Percentiles rank a stretch among this genome's conserved stretches.
Conservation (phyloP, 345 rosid genomes). For the Punica granatum region DNA sequence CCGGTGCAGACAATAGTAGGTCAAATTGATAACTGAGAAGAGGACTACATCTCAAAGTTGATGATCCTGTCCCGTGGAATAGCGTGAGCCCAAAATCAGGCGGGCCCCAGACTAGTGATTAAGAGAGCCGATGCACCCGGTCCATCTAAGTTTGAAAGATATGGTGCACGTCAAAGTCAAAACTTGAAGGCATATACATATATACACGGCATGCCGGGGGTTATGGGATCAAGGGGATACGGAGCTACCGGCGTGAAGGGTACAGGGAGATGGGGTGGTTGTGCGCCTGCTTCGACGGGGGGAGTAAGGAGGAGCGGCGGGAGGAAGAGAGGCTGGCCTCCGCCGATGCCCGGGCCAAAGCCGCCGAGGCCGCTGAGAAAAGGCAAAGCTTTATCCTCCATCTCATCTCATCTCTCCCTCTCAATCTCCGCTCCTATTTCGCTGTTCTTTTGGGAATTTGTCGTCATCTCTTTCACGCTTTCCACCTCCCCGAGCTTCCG, state of each 20-base stretch:
- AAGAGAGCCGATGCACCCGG: not conserved
- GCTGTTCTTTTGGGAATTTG: no score
- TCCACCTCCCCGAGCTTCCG: not conserved
- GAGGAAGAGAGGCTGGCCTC: constrained; percentile 71
- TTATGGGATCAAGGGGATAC: not conserved
- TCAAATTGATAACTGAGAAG: no score
- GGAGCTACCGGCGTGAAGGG: not conserved
- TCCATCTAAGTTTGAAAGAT: not conserved
- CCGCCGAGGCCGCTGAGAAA: constrained; percentile 96
- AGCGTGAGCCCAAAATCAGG: no score
- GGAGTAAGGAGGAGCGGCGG: constrained; percentile 39
- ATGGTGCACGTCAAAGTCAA: not conserved
- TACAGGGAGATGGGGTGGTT: constrained; percentile 38
- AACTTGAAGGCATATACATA: not conserved
- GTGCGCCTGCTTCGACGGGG: constrained; percentile 68
- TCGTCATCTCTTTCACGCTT: not conserved
- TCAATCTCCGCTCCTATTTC: constrained; percentile 1
- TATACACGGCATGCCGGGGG: not conserved
- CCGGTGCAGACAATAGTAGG: not conserved
- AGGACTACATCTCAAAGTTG: no score
- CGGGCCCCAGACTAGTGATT: no score
- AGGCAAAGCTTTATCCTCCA: constrained; percentile 31
- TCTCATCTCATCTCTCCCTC: constrained; percentile 1
- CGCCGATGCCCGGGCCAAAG: constrained; percentile 87
- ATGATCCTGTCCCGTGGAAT: no score